Percentiles rank a stretch among this genome's conserved stretches.
Conservation (phyloP, 1,284 basidiomycete species). For the Anthracocystis panici-leucophaei region DNA sequence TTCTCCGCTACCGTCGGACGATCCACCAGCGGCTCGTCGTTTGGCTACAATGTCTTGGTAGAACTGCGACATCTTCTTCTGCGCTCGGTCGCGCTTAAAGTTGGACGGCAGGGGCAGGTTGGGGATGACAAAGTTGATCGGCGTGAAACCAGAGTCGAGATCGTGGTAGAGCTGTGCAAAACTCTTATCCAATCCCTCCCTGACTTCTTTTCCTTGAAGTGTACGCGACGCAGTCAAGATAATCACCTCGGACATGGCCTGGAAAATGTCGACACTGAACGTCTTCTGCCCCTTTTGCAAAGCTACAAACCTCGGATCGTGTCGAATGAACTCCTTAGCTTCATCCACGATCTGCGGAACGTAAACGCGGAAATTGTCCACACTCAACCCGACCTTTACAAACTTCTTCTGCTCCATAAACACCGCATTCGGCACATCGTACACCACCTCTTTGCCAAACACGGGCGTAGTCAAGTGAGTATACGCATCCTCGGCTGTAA, state of each 20-base stretch:
- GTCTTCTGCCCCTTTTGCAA: slow-evolving; percentile 61
- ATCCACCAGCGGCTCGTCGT: slow-evolving; percentile 73
- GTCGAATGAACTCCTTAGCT: slow-evolving; percentile 49
- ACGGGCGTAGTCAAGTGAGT: slow-evolving; percentile 72
- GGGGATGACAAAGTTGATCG: slow-evolving; percentile 86
- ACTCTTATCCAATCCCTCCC: slow-evolving; percentile 80
- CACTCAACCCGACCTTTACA: slow-evolving; percentile 83
- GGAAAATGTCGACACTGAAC: slow-evolving; percentile 72
- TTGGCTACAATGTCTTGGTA: slow-evolving; percentile 89
- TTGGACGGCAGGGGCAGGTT: slow-evolving; percentile 92
- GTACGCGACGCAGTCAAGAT: slow-evolving; percentile 94
- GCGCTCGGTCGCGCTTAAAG: slow-evolving; percentile 85
- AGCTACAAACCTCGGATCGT: slow-evolving; percentile 75
- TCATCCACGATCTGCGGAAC: slow-evolving; percentile 85
- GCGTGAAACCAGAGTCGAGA: slow-evolving; percentile 79
- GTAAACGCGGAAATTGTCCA: slow-evolving; percentile 91
- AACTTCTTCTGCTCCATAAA: slow-evolving; percentile 99
- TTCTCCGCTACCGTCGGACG: slow-evolving; percentile 70
- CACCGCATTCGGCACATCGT: slow-evolving; percentile 94
- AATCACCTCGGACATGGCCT: slow-evolving; percentile 88
- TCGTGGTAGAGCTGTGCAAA: slow-evolving; percentile 90
- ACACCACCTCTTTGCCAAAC: slow-evolving; percentile 97
- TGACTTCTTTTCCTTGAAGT: slow-evolving; percentile 91
- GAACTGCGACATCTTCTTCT: slow-evolving; percentile 93
- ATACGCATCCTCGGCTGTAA: slow-evolving; percentile 97